These are phyloP conservation scores for Heimioporus sp. DNA, from an alignment of 768 basidiomycete genomes.

Conservation along the genomic window DNA sequence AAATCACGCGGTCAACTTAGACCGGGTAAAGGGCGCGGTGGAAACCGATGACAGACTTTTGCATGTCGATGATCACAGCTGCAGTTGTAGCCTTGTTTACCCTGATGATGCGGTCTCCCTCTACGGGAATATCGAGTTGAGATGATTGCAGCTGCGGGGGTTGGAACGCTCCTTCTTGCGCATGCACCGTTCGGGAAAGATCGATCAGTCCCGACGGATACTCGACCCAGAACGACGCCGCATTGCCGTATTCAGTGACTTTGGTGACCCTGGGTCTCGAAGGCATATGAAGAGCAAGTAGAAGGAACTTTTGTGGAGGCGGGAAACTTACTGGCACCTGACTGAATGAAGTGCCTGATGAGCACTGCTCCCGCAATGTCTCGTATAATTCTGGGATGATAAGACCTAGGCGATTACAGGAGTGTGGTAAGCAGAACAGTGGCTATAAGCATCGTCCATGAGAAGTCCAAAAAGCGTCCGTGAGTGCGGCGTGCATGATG, in stretches of 20 bases:
- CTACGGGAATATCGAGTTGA: constrained; percentile 55
- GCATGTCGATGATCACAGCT: constrained; percentile 70
- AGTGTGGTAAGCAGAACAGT: constrained; percentile 5
- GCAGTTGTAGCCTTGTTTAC: constrained; percentile 50
- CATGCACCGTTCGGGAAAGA: constrained; percentile 48
- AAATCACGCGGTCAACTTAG: constrained; percentile 2
- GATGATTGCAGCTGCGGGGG: constrained; percentile 31
- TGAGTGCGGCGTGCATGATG: constrained; percentile 19
- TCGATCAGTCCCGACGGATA: constrained; percentile 65
- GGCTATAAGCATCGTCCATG: constrained; percentile 10
- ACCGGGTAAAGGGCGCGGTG: neutral
- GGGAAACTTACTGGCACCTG: neutral
- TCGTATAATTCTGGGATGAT: constrained; percentile 11
- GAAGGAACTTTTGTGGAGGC: neutral
- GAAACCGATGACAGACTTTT: constrained; percentile 49
- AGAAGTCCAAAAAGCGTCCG: constrained; percentile 12
- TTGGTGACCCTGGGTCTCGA: constrained; percentile 43
- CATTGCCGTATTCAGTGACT: constrained; percentile 54
- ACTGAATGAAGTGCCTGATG: neutral
- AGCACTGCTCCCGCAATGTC: neutral
- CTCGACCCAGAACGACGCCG: constrained; percentile 63
- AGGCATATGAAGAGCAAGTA: constrained; percentile 34
- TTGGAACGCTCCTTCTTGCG: constrained; percentile 26
- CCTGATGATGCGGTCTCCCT: constrained; percentile 50
- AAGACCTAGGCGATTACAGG: constrained; percentile 6